phyloP scores from a whole-genome alignment of 1,284 basidiomycete species.

The Apiotrichum sp. region DNA sequence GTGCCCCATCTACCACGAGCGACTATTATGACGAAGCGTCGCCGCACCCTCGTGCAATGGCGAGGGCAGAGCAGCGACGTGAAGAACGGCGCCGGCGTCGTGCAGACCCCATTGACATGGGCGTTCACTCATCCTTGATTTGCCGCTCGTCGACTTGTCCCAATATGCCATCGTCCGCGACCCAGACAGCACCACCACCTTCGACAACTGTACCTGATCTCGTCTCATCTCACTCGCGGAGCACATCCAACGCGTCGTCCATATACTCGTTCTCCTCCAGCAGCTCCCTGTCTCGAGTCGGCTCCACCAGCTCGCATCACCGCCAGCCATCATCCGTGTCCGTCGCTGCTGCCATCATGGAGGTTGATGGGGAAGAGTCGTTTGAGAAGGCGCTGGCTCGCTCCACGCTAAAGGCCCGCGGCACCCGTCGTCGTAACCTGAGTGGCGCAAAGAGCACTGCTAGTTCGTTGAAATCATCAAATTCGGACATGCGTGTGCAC shows the following conservation, averaged over 20 bases:
- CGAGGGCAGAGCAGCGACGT: slow-evolving; percentile 35
- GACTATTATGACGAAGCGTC: slow-evolving; percentile 27
- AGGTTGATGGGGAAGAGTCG: slow-evolving; percentile 34
- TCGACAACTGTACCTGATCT: slow-evolving; percentile 34
- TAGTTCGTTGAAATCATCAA: slow-evolving; percentile 19
- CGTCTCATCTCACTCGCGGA: slow-evolving; percentile 28
- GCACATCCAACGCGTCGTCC: slow-evolving; percentile 28
- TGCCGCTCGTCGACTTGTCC: slow-evolving; percentile 6
- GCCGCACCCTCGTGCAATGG: slow-evolving; percentile 34
- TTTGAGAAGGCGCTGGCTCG: background rate
- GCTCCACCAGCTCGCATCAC: slow-evolving; percentile 26
- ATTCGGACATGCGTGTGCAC: slow-evolving; percentile 15
- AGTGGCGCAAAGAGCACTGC: background rate
- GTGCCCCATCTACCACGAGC: background rate
- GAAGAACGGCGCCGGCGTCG: slow-evolving; percentile 33
- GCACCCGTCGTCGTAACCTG: slow-evolving; percentile 1
- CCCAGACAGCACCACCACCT: slow-evolving; percentile 7
- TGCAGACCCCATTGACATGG: slow-evolving; percentile 20
- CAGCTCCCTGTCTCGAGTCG: slow-evolving; percentile 27
- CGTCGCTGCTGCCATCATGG: slow-evolving; percentile 36
- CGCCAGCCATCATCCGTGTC: slow-evolving; percentile 24
- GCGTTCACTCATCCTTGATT: slow-evolving; percentile 16
- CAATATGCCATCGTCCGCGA: background rate
- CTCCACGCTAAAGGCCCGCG: slow-evolving; percentile 9
- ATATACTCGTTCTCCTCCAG: slow-evolving; percentile 27